Evolutionary conservation across 441 rosid genomes (phyloP).

Genomic region (Bruguiera hainesii): DNA sequence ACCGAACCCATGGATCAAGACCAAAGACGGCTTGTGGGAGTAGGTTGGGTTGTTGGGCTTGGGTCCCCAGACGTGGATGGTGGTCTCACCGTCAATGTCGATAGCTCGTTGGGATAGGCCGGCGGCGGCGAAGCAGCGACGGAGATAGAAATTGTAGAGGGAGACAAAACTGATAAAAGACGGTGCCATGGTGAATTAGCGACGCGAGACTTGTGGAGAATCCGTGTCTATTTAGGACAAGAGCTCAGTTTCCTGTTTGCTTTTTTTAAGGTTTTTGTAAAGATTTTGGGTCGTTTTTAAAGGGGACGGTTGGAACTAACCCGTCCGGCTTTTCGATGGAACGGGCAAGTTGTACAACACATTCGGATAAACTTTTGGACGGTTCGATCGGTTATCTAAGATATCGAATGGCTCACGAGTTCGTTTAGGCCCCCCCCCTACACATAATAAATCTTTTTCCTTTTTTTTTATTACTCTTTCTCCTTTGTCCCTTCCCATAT

Average conservation of each 20-base stretch:
- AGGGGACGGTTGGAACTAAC: no score
- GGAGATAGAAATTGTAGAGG: constrained; percentile 53
- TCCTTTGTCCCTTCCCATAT: no score
- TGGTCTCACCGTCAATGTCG: constrained; percentile 44
- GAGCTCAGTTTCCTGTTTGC: neutral
- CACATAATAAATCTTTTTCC: no score
- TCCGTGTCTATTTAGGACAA: neutral
- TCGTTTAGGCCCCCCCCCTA: no score
- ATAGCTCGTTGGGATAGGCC: constrained; percentile 53
- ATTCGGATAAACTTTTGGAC: no score
- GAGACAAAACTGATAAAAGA: constrained; percentile 54
- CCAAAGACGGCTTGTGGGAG: constrained; percentile 33
- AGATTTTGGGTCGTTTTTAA: no score
- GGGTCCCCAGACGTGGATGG: constrained; percentile 72
- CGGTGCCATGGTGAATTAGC: constrained; percentile 21
- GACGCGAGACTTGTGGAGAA: neutral
- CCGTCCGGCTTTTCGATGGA: no score
- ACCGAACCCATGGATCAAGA: constrained; percentile 83
- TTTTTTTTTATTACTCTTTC: no score
- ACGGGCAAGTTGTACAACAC: no score
- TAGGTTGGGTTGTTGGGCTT: constrained; percentile 8
- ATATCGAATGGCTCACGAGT: no score
- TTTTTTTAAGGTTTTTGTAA: no score
- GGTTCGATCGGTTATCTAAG: no score
- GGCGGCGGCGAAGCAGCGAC: constrained; percentile 56